Evolutionary conservation across 768 basidiomycete species (phyloP), one percentile per base, ranked within the genome.

Genomic region (Mycena alexandri): DNA sequence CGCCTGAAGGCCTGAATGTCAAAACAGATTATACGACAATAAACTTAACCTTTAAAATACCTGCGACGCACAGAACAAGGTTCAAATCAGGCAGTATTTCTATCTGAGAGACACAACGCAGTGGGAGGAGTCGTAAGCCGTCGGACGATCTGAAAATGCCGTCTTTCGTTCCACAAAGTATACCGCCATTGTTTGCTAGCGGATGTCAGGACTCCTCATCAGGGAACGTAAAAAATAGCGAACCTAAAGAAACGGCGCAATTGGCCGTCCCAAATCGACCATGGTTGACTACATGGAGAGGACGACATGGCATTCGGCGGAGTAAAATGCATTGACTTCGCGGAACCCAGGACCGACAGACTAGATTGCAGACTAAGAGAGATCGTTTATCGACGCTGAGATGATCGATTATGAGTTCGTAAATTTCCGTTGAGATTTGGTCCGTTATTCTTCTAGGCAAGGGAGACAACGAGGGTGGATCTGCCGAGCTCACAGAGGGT

Each of bases 61-160:
- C 90, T 38, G 93, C 90, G 25, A 94, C 82, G 24, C 93, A 92
- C 57, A 94, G 85, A 60, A 94, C 81, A 7, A 93, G 83, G 70
- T 91, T 87, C 70, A 87, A 89, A 46, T 93, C 89, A 73, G 92
- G 90, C 36, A 94, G 82, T 5, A 94, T 85, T 67, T 93, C 93
- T 19, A 94, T 87, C 77, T 93, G 92, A 0, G 87, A 86, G n/a
- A 94, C 91, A 38, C 57, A 25, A 36, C 36, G 44, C 7, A 61
- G 24, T 0, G 53, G 46, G 5, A 63, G 36, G 24, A 67, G 29
- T 11, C 48, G 63, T 12, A 60, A 46, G 38, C 60, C 68, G 33
- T 55, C 42, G 34, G 19, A 17, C 5, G 48, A 29, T 33, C 54
- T 36, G 46, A 67, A 71, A 10, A 71, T 22, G 12, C 70, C 70